phyloP scores from a whole-genome alignment of 192 early-diverging fungal species.

The Coemansia sp. region DNA sequence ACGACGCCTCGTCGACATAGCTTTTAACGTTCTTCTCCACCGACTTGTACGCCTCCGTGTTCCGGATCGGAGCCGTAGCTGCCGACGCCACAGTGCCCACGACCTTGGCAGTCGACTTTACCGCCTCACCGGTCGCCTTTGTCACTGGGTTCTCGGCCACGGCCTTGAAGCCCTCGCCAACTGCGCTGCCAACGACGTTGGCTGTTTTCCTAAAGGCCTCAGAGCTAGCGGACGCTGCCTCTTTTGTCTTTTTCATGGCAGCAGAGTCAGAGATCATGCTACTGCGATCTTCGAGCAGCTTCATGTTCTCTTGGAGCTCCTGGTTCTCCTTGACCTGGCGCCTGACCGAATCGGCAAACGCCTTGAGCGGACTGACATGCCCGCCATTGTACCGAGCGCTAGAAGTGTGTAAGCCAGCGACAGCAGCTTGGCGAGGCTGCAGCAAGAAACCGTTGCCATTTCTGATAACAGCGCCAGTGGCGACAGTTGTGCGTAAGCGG shows the following conservation, averaged over 20 bases:
- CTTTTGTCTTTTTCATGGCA: conserved; percentile 84
- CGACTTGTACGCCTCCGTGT: conserved; percentile 67
- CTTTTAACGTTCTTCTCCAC: conserved; percentile 68
- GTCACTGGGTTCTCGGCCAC: conserved; percentile 78
- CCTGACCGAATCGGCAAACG: conserved; percentile 89
- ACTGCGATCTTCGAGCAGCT: conserved; percentile 83
- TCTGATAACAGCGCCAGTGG: neutral
- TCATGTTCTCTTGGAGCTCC: conserved; percentile 90
- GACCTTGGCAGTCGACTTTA: conserved; percentile 65
- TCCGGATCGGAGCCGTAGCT: conserved; percentile 69
- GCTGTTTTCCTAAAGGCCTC: conserved; percentile 75
- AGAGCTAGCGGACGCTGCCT: conserved; percentile 60
- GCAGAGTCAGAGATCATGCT: conserved; percentile 86
- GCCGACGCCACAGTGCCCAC: conserved; percentile 67
- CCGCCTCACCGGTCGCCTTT: conserved; percentile 76
- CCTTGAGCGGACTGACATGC: conserved; percentile 66
- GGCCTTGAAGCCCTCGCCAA: conserved; percentile 68
- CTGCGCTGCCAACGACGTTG: conserved; percentile 66
- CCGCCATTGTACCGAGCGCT: conserved; percentile 40
- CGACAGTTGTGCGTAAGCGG: conserved; percentile 21
- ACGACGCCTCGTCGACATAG: conserved; percentile 71
- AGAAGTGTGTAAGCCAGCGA: conserved; percentile 41
- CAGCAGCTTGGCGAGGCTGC: conserved; percentile 8
- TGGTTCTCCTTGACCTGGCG: conserved; percentile 94
- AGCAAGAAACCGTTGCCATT: neutral